These are phyloP conservation scores for Gaeumannomyces tritici DNA, from an alignment of 2,329 filamentous ascomycete genomes.

Conservation along the genomic window DNA sequence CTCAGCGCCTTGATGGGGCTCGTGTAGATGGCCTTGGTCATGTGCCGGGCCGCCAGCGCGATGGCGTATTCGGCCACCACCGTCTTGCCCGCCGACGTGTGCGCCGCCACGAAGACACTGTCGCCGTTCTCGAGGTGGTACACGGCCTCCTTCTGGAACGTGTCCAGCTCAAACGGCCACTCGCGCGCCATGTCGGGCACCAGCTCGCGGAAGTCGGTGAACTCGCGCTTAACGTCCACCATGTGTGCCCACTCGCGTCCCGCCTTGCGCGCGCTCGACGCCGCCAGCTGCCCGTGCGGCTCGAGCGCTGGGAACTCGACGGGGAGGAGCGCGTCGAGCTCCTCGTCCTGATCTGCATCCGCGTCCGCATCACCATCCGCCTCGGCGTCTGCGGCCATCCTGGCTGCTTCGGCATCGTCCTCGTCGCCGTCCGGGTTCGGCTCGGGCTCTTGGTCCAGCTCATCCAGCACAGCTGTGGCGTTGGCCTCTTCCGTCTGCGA, in stretches of 20 bases:
- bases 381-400: slow-evolving; percentile 37
- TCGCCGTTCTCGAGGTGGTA: slow-evolving; percentile 96
- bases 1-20: slow-evolving; percentile 97
- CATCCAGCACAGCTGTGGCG: slow-evolving; percentile 61
- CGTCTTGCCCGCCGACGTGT: slow-evolving; percentile 96
- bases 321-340: slow-evolving; percentile 79
- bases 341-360: slow-evolving; percentile 39
- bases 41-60: slow-evolving; percentile 90
- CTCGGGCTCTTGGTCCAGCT: slow-evolving; percentile 38
- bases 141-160: slow-evolving; percentile 96
- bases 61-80: slow-evolving; percentile 98
- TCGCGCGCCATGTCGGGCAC: slow-evolving; percentile 94
- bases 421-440: slow-evolving; percentile 21
- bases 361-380: slow-evolving; percentile 49
- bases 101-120: slow-evolving; percentile 94
- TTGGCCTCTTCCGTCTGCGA: slow-evolving; percentile 45
- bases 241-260: slow-evolving; percentile 95
- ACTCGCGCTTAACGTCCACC: slow-evolving; percentile 88
- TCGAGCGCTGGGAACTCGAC: slow-evolving; percentile 90
- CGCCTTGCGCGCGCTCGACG: slow-evolving; percentile 61
- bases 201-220: slow-evolving; percentile 86
- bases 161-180: slow-evolving; percentile 96
- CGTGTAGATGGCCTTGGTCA: slow-evolving; percentile 99
- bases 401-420: slow-evolving; percentile 11
- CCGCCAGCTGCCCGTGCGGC: slow-evolving; percentile 66